Evolutionary conservation across 176 grass and related monocot species (phyloP), one percentile per base, ranked within the genome.

Genomic region (Bromus sterilis): DNA sequence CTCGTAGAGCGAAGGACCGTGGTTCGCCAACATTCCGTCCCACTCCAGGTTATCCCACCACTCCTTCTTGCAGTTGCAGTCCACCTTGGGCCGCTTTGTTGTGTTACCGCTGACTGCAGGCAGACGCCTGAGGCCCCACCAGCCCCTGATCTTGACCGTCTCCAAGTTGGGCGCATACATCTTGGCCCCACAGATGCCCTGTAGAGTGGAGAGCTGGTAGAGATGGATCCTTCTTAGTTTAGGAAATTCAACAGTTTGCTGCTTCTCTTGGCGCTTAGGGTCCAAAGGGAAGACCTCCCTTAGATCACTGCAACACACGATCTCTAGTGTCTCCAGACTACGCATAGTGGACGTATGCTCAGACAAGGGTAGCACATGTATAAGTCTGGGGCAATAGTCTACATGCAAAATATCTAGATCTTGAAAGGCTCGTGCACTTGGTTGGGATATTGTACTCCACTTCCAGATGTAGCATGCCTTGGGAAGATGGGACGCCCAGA

Each of bases 351-450:
- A 1, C 5, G 29, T 60, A 7, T 30, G 0, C 2, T 2, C 12
- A 29, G 25, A 30, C 0, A 60, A 15, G 5, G 57, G 57, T 1
- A 60, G 11, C 5, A 60, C 57, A 60, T 60, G 57, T 6, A 3
- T 29, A 0, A 60, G 57, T 11, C 25, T 60, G 26, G 57, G 24
- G 57, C 57, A 60, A 7, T 13, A 30, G 57, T 60, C 57, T 0
- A 60, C 4, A 25, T 60, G 57, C 12, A 60, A 7, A 14, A 13
- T 14, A 0, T 12, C 4, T 44, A 4, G 12, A 2, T 42, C 0
- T 42, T 10, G 0, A 13, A 86, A 71, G 1, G 23, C 14, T 0
- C 0, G 0, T 8, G 1, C 0, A 0, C 2, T 0, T 2, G 48
- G 10, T 15, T 33, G 56, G 9, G 36, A 15, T 1, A 0, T 0